Percentiles rank a stretch among this genome's conserved stretches.
Conservation (phyloP, 2,329 filamentous ascomycete species). For the Fusarium ramigenum region DNA sequence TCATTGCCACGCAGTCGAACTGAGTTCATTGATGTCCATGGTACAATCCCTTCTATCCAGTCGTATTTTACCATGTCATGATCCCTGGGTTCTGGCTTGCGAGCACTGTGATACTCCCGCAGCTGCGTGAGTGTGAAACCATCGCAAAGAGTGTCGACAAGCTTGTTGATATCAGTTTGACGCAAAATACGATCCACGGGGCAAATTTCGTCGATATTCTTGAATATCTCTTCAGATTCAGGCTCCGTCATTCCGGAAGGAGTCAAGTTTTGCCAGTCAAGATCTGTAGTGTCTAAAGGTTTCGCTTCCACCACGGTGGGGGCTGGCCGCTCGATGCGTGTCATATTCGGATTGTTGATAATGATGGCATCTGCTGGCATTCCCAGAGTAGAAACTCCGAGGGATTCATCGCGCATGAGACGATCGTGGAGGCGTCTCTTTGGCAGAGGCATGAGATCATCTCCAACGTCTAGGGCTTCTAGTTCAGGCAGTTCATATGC, state of each 20-base stretch:
- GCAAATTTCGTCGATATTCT: slow-evolving; percentile 60
- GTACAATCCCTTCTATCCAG: slow-evolving; percentile 55
- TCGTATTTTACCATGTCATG: slow-evolving; percentile 36
- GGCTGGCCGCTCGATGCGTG: slow-evolving; percentile 32
- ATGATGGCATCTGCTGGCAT: slow-evolving; percentile 57
- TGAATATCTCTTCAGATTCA: slow-evolving; percentile 49
- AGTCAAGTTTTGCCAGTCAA: slow-evolving; percentile 48
- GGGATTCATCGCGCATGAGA: slow-evolving; percentile 43
- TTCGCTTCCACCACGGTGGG: slow-evolving; percentile 33
- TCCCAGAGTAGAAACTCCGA: slow-evolving; percentile 49
- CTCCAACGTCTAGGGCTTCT: not conserved
- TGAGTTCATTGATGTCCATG: slow-evolving; percentile 49
- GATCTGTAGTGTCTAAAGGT: slow-evolving; percentile 4
- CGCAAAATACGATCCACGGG: slow-evolving; percentile 54
- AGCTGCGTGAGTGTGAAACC: slow-evolving; percentile 62
- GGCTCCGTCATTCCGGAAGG: slow-evolving; percentile 39
- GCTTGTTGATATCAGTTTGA: slow-evolving; percentile 52
- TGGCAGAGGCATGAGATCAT: not conserved
- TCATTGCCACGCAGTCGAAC: slow-evolving; percentile 28
- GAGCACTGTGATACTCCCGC: slow-evolving; percentile 50
- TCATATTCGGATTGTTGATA: slow-evolving; percentile 52
- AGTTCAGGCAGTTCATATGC: slow-evolving; percentile 7
- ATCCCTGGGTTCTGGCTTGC: not conserved
- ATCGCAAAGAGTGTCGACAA: slow-evolving; percentile 50
- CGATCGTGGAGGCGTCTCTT: slow-evolving; percentile 34